Percentiles rank a stretch among this genome's conserved stretches.
These are phyloP conservation scores for Suillus clintonianus DNA, from an alignment of 768 basidiomycete species.

Conservation along the genomic window DNA sequence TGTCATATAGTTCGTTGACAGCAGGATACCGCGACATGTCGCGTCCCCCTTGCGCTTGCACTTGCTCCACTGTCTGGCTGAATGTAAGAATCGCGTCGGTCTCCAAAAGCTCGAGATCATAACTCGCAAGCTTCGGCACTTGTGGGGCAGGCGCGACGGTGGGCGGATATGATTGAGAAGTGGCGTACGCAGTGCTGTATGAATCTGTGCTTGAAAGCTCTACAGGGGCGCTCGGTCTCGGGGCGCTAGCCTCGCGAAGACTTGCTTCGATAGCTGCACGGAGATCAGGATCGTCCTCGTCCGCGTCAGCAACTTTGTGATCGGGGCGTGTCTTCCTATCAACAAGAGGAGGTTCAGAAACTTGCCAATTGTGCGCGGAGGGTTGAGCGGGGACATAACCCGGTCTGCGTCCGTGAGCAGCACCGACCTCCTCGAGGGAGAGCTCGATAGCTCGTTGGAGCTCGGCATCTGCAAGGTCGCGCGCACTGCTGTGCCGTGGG, in stretches of 20 bases:
- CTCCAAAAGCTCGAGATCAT: constrained; percentile 83
- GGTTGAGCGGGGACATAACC: constrained; percentile 74
- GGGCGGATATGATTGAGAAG: constrained; percentile 48
- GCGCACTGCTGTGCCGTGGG: constrained; percentile 54
- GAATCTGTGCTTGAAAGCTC: constrained; percentile 58
- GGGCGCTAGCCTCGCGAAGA: constrained; percentile 79
- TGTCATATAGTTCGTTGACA: constrained; percentile 82
- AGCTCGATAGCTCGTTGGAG: constrained; percentile 92
- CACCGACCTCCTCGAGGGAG: constrained; percentile 76
- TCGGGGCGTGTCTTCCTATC: constrained; percentile 53
- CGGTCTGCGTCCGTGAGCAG: constrained; percentile 50
- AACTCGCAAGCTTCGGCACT: constrained; percentile 62
- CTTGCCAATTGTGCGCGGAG: constrained; percentile 52
- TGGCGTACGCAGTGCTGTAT: constrained; percentile 28
- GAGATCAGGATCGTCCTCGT: constrained; percentile 92
- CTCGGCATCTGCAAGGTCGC: constrained; percentile 79
- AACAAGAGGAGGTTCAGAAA: constrained; percentile 68
- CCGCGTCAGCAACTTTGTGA: constrained; percentile 38
- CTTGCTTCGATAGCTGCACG: constrained; percentile 95
- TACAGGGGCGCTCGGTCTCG: constrained; percentile 76
- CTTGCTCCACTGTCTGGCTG: constrained; percentile 86
- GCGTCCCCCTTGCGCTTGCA: constrained; percentile 72
- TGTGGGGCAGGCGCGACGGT: constrained; percentile 39
- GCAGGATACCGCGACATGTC: constrained; percentile 84
- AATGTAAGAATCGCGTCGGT: constrained; percentile 87